Percentiles rank a stretch among this genome's conserved stretches.
These are phyloP conservation scores for Lindgomyces ingoldianus DNA, from an alignment of 495 filamentous ascomycete genomes.

Conservation along the genomic window DNA sequence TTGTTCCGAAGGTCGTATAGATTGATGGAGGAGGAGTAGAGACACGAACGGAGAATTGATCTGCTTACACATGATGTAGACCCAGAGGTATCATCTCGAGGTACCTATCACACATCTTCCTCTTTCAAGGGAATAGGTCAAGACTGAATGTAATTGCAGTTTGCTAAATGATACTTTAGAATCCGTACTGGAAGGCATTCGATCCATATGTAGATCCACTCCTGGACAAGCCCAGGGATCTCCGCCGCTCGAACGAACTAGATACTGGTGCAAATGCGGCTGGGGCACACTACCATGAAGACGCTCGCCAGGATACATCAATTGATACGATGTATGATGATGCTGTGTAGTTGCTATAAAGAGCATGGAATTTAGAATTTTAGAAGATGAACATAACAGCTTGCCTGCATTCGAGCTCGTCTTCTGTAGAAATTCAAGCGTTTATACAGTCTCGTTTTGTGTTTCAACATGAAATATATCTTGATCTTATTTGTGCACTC, in stretches of 20 bases:
- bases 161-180: conserved; percentile 38
- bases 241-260: conserved; percentile 63
- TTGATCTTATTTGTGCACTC: too few species aligned
- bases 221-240: conserved; percentile 64
- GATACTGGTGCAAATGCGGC: conserved; percentile 40
- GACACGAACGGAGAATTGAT: not conserved
- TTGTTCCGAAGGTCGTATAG: too few species aligned
- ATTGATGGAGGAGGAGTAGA: too few species aligned
- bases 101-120: conserved; percentile 12
- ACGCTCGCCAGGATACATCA: conserved; percentile 9
- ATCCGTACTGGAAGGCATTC: conserved; percentile 72
- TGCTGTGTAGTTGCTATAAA: not conserved
- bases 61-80: conserved; percentile 40
- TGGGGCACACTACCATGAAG: conserved; percentile 24
- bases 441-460: too few species aligned
- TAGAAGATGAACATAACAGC: not conserved
- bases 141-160: not conserved
- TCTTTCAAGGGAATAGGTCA: too few species aligned
- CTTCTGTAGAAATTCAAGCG: too few species aligned
- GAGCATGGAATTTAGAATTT: not conserved
- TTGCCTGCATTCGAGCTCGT: not conserved
- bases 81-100: conserved; percentile 62
- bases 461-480: too few species aligned
- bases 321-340: conserved; percentile 16
- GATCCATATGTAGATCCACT: conserved; percentile 65